Conservation (phyloP, 345 rosid species). For the Acer saccharum region DNA sequence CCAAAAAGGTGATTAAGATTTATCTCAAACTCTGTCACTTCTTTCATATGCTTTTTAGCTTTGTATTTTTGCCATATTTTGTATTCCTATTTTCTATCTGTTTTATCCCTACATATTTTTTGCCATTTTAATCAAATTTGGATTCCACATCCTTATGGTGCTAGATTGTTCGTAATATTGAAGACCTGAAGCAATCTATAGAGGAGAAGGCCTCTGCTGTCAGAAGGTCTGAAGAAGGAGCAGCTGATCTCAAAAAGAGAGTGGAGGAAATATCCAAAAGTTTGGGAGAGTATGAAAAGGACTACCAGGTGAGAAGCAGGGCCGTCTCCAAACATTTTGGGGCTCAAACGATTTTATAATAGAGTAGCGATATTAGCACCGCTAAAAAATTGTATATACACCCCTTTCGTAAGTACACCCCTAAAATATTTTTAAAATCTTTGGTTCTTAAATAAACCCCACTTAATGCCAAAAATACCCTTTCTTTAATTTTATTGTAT, state of each 20-base stretch:
- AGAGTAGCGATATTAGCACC: no score
- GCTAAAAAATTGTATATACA: no score
- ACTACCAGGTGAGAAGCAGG: constrained; percentile 66
- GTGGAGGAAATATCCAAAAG: constrained; percentile 68
- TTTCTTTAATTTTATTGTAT: no score
- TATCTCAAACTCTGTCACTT: constrained; percentile 7
- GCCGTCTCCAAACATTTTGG: no score
- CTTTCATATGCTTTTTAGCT: constrained; percentile 12
- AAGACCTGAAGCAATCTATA: constrained; percentile 73
- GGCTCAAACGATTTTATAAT: no score
- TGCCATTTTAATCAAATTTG: background rate
- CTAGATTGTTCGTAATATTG: constrained; percentile 68
- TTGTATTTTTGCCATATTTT: constrained; percentile 6
- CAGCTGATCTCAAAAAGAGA: constrained; percentile 67
- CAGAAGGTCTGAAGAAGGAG: constrained; percentile 82
- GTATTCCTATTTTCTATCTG: background rate
- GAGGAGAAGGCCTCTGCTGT: constrained; percentile 76
- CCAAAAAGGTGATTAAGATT: constrained; percentile 56
- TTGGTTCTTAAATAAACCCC: no score
- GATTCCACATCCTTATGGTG: constrained; percentile 28
- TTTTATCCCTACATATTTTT: constrained; percentile 8
- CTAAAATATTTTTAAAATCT: no score
- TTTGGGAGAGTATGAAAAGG: constrained; percentile 78
- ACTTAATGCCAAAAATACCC: no score
- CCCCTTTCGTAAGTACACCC: no score